Conservation (phyloP, 2,329 filamentous ascomycete species). For the Xylariaceae sp. region DNA sequence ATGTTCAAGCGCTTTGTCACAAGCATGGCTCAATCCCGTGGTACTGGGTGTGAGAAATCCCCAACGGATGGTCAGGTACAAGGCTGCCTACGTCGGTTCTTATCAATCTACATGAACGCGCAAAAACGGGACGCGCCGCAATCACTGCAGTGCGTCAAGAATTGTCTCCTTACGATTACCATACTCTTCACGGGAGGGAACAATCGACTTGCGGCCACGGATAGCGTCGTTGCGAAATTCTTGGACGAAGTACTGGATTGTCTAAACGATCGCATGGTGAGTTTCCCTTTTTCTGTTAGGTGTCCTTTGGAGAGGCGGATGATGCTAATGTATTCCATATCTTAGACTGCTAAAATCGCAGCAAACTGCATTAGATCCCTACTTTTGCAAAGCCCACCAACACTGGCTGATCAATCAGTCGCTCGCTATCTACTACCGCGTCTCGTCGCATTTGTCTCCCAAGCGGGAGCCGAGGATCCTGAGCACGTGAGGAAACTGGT, state of each 20-base stretch:
- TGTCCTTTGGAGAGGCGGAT: not conserved
- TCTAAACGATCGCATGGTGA: constrained; percentile 67
- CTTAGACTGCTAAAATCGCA: constrained; percentile 78
- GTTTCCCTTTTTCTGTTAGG: constrained; percentile 11
- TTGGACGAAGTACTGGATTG: constrained; percentile 81
- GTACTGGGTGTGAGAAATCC: constrained; percentile 33
- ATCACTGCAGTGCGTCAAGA: constrained; percentile 85
- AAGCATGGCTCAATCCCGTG: constrained; percentile 55
- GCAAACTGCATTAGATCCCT: constrained; percentile 85
- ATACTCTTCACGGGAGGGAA: constrained; percentile 79
- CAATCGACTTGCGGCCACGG: constrained; percentile 66
- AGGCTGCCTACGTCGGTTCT: constrained; percentile 74
- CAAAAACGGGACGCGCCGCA: constrained; percentile 70
- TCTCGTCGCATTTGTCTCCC: constrained; percentile 68
- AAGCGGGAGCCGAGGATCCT: constrained; percentile 68
- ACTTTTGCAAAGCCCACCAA: constrained; percentile 59
- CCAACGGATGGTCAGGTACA: constrained; percentile 66
- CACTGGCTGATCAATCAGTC: constrained; percentile 65
- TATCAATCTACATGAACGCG: constrained; percentile 70
- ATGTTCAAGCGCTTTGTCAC: constrained; percentile 87
- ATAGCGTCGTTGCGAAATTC: constrained; percentile 68
- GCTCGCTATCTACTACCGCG: constrained; percentile 68
- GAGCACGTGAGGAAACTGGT: constrained; percentile 68
- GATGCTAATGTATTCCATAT: constrained; percentile 14
- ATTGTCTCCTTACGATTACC: constrained; percentile 80